Evolutionary conservation across 2,329 filamentous ascomycete genomes (phyloP).

Genomic region (Monosporascus sp.): DNA sequence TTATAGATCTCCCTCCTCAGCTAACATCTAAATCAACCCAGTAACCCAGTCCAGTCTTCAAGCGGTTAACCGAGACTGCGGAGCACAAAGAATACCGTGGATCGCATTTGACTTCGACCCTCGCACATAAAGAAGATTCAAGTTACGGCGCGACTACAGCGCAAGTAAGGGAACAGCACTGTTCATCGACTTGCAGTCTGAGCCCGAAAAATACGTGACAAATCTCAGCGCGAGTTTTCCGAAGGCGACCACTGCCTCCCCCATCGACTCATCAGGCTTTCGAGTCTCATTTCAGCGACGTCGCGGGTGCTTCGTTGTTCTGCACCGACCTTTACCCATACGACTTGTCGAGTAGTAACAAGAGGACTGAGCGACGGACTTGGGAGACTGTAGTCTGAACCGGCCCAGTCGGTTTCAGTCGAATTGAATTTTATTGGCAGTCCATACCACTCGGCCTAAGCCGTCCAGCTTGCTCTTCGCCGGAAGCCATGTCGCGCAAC

Average conservation of each 20-base stretch:
- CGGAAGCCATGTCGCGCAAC: slow-evolving; percentile 48
- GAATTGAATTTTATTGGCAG: not conserved
- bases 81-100: not conserved
- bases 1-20: not conserved
- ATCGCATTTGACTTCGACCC: not conserved
- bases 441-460: not conserved
- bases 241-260: not conserved
- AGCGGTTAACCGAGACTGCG: not conserved
- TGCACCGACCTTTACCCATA: not conserved
- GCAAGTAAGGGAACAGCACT: not conserved
- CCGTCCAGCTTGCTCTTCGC: slow-evolving; percentile 1
- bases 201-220: not conserved
- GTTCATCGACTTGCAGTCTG: not conserved
- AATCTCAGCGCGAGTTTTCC: not conserved
- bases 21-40: not conserved
- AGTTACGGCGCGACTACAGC: not conserved
- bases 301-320: not conserved
- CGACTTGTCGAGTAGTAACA: not conserved
- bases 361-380: not conserved
- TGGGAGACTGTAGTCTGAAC: not conserved
- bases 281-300: not conserved
- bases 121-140: not conserved
- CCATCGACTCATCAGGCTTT: not conserved
- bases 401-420: not conserved
- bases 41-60: not conserved